Percentiles rank a stretch among this genome's conserved stretches.
These are phyloP conservation scores for Neurospora intermedia DNA, from an alignment of 495 filamentous ascomycete genomes.

Conservation along the genomic window DNA sequence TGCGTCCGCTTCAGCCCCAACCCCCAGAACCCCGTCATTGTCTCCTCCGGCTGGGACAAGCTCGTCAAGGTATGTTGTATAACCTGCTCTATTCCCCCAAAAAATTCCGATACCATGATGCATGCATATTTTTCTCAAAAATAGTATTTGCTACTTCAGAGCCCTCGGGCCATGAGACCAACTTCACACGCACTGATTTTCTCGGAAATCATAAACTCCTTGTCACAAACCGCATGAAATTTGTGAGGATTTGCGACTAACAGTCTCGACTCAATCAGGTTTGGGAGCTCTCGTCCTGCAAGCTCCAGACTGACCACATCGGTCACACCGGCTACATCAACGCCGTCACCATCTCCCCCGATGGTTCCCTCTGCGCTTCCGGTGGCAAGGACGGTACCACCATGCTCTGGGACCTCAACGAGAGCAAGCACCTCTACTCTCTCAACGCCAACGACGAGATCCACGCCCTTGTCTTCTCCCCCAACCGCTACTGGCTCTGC, in stretches of 20 bases:
- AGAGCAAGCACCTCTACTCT: conserved; percentile 99
- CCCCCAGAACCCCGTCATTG: conserved; percentile 99
- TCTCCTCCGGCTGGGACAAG: conserved; percentile 99
- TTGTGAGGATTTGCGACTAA: not conserved
- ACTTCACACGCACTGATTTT: conserved; percentile 83
- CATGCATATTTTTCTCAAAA: conserved; percentile 52
- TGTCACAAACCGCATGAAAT: conserved; percentile 9
- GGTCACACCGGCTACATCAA: conserved; percentile 99
- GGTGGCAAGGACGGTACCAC: conserved; percentile 99
- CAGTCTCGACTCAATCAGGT: conserved; percentile 47
- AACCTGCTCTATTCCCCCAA: not conserved
- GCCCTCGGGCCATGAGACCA: conserved; percentile 95
- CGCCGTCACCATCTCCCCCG: conserved; percentile 99
- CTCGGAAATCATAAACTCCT: conserved; percentile 10
- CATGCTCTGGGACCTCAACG: conserved; percentile 99
- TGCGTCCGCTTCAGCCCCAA: conserved; percentile 99
- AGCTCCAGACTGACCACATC: conserved; percentile 99
- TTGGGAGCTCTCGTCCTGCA: conserved; percentile 98
- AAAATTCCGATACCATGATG: conserved; percentile 56
- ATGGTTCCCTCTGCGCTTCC: conserved; percentile 97
- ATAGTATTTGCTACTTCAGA: conserved; percentile 99
- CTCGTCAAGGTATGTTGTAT: conserved; percentile 83
- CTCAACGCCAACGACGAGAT: conserved; percentile 99
- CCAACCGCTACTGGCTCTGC: conserved; percentile 99
- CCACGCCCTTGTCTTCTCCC: conserved; percentile 99